These are phyloP conservation scores for Penicillium sp. DNA, from an alignment of 2,329 filamentous ascomycete species.

Conservation along the genomic window DNA sequence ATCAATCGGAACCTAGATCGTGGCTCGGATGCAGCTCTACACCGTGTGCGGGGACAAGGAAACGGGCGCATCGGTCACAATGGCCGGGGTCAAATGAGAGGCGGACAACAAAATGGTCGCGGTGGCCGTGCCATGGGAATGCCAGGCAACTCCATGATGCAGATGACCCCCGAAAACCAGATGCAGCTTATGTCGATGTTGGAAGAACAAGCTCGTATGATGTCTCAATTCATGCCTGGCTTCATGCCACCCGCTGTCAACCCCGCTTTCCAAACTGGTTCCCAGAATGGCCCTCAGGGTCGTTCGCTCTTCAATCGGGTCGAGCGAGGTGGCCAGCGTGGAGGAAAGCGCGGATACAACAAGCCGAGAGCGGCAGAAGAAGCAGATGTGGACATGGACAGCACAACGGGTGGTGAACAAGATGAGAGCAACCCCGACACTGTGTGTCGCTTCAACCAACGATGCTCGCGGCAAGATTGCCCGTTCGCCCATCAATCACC, in stretches of 20 bases:
- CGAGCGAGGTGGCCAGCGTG: constrained; percentile 50
- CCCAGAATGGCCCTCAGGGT: constrained; percentile 47
- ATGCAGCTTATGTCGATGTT: constrained; percentile 73
- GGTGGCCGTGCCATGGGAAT: constrained; percentile 48
- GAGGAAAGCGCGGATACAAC: constrained; percentile 47
- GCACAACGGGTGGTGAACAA: constrained; percentile 37
- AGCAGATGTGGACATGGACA: constrained; percentile 39
- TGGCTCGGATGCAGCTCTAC: constrained; percentile 68
- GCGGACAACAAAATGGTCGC: constrained; percentile 49
- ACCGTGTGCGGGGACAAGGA: constrained; percentile 72
- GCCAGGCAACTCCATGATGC: constrained; percentile 42
- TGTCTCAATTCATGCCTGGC: constrained; percentile 66
- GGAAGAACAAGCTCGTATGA: constrained; percentile 83
- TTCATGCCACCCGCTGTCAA: constrained; percentile 54
- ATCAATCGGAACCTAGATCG: constrained; percentile 81
- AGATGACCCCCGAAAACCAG: constrained; percentile 65
- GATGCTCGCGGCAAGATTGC: constrained; percentile 85
- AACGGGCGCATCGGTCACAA: constrained; percentile 80
- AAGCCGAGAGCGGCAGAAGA: constrained; percentile 23
- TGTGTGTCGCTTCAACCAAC: constrained; percentile 84
- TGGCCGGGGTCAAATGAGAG: constrained; percentile 66
- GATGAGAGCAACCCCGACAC: constrained; percentile 59
- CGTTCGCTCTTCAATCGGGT: constrained; percentile 74
- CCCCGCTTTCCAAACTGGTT: constrained; percentile 52
- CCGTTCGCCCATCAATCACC: constrained; percentile 93